A percentile compares a stretch with the other conserved stretches of the same genome.
phyloP scores from a whole-genome alignment of 2,329 filamentous ascomycete species.

The Trichoderma polysporum region DNA sequence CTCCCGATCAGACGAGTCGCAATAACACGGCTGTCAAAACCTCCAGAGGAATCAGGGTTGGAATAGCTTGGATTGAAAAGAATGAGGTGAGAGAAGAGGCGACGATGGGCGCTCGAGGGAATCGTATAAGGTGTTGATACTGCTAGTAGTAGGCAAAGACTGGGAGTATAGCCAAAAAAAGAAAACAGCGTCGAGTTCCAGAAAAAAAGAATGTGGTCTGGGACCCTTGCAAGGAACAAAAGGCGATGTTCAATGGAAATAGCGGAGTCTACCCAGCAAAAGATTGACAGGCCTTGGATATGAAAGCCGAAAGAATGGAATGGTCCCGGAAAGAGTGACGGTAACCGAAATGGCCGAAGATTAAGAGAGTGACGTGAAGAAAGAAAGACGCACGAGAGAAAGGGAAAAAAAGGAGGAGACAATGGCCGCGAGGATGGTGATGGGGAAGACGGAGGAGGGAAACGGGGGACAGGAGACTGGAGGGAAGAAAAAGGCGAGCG shows the following conservation, averaged over 20 bases:
- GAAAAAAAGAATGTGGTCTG: slow-evolving; percentile 29
- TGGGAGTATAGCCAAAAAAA: slow-evolving; percentile 21
- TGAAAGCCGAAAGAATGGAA: slow-evolving; percentile 44
- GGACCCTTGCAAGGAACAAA: slow-evolving; percentile 25
- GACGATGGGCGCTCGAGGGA: background rate
- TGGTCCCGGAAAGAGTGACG: slow-evolving; percentile 53
- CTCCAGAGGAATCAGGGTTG: background rate
- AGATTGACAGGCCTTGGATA: slow-evolving; percentile 26
- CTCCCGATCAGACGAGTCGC: background rate
- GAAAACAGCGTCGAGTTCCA: slow-evolving; percentile 21
- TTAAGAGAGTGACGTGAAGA: slow-evolving; percentile 55
- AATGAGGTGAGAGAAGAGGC: background rate
- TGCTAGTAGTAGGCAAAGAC: slow-evolving; percentile 14
- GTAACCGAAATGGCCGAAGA: slow-evolving; percentile 44
- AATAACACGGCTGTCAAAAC: background rate
- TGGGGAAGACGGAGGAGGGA: slow-evolving; percentile 36
- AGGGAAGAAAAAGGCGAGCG: slow-evolving; percentile 24
- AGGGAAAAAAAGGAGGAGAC: slow-evolving; percentile 37
- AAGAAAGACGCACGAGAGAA: slow-evolving; percentile 39
- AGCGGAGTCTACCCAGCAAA: slow-evolving; percentile 19
- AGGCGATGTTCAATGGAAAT: slow-evolving; percentile 22
- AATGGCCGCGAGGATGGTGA: slow-evolving; percentile 36
- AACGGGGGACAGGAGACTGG: slow-evolving; percentile 37
- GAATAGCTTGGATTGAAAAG: background rate
- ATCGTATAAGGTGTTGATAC: slow-evolving; percentile 13